A percentile compares a stretch with the other conserved stretches of the same genome.
These are phyloP conservation scores for Eutrema heterophyllum DNA, from an alignment of 345 rosid species.

Conservation along the genomic window DNA sequence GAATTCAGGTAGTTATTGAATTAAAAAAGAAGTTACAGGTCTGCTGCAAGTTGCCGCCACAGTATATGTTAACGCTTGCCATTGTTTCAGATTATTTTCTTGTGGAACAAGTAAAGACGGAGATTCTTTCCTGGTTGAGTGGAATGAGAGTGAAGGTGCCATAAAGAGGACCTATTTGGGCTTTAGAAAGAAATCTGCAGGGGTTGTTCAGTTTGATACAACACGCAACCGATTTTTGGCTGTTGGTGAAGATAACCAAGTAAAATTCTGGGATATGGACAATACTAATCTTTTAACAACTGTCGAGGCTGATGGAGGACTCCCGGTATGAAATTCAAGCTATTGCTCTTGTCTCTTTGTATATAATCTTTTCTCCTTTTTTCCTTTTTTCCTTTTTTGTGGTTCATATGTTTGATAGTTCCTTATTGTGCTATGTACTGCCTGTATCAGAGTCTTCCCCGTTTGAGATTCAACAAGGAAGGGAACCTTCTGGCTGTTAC, in stretches of 20 bases:
- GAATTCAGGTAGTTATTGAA: not conserved
- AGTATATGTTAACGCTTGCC: not conserved
- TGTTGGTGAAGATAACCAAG: slow-evolving; percentile 60
- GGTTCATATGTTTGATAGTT: slow-evolving; percentile 6
- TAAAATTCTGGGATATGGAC: slow-evolving; percentile 83
- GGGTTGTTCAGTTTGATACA: slow-evolving; percentile 68
- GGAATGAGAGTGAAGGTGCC: slow-evolving; percentile 83
- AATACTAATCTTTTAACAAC: slow-evolving; percentile 41
- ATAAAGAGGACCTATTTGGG: slow-evolving; percentile 59
- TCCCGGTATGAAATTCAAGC: slow-evolving; percentile 38
- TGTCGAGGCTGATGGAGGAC: slow-evolving; percentile 70
- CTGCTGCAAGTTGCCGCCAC: not conserved
- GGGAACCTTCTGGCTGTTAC: slow-evolving; percentile 63
- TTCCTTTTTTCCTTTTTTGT: not conserved
- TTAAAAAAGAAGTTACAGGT: not conserved
- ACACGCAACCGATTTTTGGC: slow-evolving; percentile 61
- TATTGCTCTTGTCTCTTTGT: not conserved
- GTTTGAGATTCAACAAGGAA: slow-evolving; percentile 70
- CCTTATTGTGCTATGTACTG: slow-evolving; percentile 4
- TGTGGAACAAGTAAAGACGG: slow-evolving; percentile 86
- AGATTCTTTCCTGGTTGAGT: slow-evolving; percentile 68
- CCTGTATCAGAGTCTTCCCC: slow-evolving; percentile 44
- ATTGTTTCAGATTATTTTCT: slow-evolving; percentile 53
- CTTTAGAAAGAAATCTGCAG: slow-evolving; percentile 57
- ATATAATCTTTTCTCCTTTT: not conserved